phyloP scores from a whole-genome alignment of 768 basidiomycete genomes.

The Gloeopeniophorella convolvens region DNA sequence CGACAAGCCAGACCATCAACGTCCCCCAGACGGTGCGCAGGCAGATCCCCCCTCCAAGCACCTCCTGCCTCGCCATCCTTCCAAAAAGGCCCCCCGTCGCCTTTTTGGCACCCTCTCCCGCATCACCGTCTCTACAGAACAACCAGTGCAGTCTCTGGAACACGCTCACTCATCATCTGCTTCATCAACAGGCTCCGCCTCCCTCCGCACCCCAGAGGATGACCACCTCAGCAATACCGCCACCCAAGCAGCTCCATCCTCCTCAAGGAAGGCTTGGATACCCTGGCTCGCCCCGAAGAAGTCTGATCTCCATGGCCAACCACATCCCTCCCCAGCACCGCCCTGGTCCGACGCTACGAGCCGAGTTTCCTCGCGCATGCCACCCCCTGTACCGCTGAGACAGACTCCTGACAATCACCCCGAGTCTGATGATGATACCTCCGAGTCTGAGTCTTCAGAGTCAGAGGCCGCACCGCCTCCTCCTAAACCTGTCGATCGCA shows the following conservation, averaged over 20 bases:
- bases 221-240: conserved; percentile 29
- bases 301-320: neutral
- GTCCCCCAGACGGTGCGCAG: conserved; percentile 24
- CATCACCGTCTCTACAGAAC: conserved; percentile 28
- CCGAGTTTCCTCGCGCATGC: neutral
- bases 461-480: conserved; percentile 24
- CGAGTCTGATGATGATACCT: conserved; percentile 21
- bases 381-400: neutral
- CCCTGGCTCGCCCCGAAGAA: conserved; percentile 44
- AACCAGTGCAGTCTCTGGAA: conserved; percentile 26
- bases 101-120: conserved; percentile 14
- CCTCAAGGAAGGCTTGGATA: conserved; percentile 40
- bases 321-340: neutral
- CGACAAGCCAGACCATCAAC: conserved; percentile 28
- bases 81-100: conserved; percentile 12
- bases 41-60: conserved; percentile 23
- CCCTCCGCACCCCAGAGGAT: conserved; percentile 54
- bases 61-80: neutral
- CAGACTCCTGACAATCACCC: neutral
- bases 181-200: conserved; percentile 45
- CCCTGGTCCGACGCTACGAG: conserved; percentile 6
- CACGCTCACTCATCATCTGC: conserved; percentile 48
- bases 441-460: conserved; percentile 15
- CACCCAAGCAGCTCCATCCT: conserved; percentile 28
- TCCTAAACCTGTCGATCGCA: conserved; percentile 20